Percentiles rank a stretch among this genome's conserved stretches.
These are phyloP conservation scores for Mycena vitilis DNA, from an alignment of 768 basidiomycete genomes.

Conservation along the genomic window DNA sequence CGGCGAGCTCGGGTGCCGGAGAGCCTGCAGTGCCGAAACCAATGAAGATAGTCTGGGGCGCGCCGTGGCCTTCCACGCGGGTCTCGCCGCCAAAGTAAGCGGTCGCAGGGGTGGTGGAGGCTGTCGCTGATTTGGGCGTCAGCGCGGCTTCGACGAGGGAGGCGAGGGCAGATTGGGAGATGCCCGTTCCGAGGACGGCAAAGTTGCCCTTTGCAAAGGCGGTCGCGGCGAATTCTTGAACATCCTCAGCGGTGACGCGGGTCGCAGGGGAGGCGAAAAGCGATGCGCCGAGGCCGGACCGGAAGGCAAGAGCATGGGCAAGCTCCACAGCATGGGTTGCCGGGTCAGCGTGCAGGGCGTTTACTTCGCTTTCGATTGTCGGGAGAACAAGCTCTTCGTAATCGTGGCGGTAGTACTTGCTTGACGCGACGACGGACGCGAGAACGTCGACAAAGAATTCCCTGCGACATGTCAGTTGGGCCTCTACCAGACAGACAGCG, in stretches of 20 bases:
- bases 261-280: slow-evolving; percentile 84
- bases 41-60: slow-evolving; percentile 85
- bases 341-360: slow-evolving; percentile 69
- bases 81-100: slow-evolving; percentile 88
- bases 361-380: slow-evolving; percentile 76
- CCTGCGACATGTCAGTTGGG: slow-evolving; percentile 53
- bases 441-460: slow-evolving; percentile 92
- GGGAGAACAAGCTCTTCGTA: slow-evolving; percentile 81
- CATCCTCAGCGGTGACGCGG: slow-evolving; percentile 71
- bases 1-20: slow-evolving; percentile 77
- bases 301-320: slow-evolving; percentile 94
- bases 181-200: slow-evolving; percentile 89
- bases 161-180: slow-evolving; percentile 76
- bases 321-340: slow-evolving; percentile 82
- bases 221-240: slow-evolving; percentile 78
- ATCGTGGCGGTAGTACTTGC: slow-evolving; percentile 85
- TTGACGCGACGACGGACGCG: slow-evolving; percentile 83
- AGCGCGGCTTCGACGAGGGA: slow-evolving; percentile 81
- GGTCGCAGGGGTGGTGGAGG: slow-evolving; percentile 48
- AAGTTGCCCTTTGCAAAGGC: slow-evolving; percentile 85
- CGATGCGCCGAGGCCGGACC: slow-evolving; percentile 90
- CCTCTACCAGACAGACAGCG: slow-evolving; percentile 3
- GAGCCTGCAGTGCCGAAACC: slow-evolving; percentile 84
- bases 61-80: slow-evolving; percentile 70
- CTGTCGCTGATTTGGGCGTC: slow-evolving; percentile 53